A percentile compares a stretch with the other conserved stretches of the same genome.
These are phyloP conservation scores for Ophiosphaerella korrae DNA, from an alignment of 2,329 filamentous ascomycete species.

Conservation along the genomic window DNA sequence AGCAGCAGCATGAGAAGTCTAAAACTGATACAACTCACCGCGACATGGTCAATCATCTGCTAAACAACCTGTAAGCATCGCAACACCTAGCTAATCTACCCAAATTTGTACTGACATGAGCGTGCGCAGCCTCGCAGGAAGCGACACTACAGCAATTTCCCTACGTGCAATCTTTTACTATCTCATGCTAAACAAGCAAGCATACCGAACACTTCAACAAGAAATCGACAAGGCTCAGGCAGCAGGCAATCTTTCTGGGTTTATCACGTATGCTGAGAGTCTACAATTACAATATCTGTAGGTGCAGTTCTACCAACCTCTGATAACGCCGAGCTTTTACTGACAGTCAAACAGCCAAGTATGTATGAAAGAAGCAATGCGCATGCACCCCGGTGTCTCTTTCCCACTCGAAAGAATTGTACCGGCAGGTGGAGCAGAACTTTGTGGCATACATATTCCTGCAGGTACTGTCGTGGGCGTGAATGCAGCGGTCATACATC, in stretches of 20 bases:
- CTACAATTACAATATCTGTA: slow-evolving; percentile 44
- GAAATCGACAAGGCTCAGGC: not conserved
- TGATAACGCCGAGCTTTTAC: too few relatives aligned
- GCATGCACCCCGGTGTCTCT: slow-evolving; percentile 49
- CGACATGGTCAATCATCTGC: too few relatives aligned
- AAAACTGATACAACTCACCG: too few relatives aligned
- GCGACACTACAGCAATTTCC: not conserved
- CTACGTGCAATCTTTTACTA: not conserved
- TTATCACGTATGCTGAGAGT: not conserved
- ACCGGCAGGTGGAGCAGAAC: not conserved
- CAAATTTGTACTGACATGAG: too few relatives aligned
- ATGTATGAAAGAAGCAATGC: slow-evolving; percentile 49
- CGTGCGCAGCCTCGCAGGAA: not conserved
- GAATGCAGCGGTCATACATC: slow-evolving; percentile 52
- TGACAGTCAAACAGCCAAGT: slow-evolving; percentile 19
- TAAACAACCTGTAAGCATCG: too few relatives aligned
- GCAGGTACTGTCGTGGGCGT: not conserved
- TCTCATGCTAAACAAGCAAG: not conserved
- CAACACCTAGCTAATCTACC: too few relatives aligned
- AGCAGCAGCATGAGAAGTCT: too few relatives aligned
- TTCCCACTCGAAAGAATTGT: slow-evolving; percentile 28
- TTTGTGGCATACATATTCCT: not conserved
- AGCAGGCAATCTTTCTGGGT: not conserved
- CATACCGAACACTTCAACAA: not conserved
- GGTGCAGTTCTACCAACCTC: too few relatives aligned